Conservation (phyloP, 768 basidiomycete genomes). For the Hericium rajendrae region DNA sequence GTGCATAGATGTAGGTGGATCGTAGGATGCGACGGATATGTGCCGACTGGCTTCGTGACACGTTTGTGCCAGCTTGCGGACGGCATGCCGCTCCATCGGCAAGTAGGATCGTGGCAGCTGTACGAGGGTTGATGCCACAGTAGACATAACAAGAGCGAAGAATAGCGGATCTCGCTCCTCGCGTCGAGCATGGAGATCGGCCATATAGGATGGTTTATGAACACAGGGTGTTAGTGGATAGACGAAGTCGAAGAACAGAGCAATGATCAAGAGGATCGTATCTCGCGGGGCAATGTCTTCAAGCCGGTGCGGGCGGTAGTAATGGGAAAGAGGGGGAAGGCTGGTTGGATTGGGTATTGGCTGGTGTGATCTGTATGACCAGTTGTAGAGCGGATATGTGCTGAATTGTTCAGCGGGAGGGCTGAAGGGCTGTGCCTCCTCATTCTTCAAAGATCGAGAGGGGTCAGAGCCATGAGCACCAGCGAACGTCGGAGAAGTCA, state of each 20-base stretch:
- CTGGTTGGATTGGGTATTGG: slow-evolving; percentile 33
- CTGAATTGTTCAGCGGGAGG: slow-evolving; percentile 45
- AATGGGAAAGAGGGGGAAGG: slow-evolving; percentile 56
- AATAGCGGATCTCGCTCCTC: slow-evolving; percentile 88
- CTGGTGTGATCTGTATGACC: slow-evolving; percentile 63
- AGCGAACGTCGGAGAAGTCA: slow-evolving; percentile 29
- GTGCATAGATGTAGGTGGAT: slow-evolving; percentile 76
- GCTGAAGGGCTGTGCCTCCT: slow-evolving; percentile 31
- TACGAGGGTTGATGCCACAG: slow-evolving; percentile 78
- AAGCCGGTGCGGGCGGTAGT: slow-evolving; percentile 65
- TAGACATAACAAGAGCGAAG: slow-evolving; percentile 84
- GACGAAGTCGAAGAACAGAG: slow-evolving; percentile 89
- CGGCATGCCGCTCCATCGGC: slow-evolving; percentile 76
- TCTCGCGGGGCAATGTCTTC: slow-evolving; percentile 79
- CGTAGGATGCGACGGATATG: slow-evolving; percentile 71
- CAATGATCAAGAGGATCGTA: slow-evolving; percentile 72
- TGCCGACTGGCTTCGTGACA: slow-evolving; percentile 79
- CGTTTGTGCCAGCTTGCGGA: slow-evolving; percentile 75
- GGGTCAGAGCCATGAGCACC: slow-evolving; percentile 30
- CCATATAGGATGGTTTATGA: slow-evolving; percentile 87
- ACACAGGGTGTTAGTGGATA: slow-evolving; percentile 87
- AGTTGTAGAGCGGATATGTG: slow-evolving; percentile 58
- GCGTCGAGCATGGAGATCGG: slow-evolving; percentile 68
- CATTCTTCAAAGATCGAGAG: slow-evolving; percentile 25
- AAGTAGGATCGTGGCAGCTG: slow-evolving; percentile 85